phyloP scores from a whole-genome alignment of 805 yeast species.

The Wickerhamomyces queroliae region DNA sequence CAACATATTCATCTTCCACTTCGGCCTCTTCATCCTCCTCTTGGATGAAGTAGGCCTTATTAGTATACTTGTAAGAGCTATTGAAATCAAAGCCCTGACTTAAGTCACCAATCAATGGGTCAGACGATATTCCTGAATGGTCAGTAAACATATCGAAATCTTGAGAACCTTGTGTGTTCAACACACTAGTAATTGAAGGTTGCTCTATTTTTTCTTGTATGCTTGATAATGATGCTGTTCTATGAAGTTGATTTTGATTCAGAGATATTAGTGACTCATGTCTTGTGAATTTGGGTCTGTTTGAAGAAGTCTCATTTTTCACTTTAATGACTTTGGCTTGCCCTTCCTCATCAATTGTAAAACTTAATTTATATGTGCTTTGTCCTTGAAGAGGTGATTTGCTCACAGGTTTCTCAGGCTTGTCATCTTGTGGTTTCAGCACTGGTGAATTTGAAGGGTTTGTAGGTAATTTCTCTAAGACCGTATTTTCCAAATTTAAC shows the following conservation, averaged over 20 bases:
- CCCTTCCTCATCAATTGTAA: slow-evolving; percentile 21
- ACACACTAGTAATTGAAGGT: not conserved
- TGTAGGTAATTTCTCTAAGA: slow-evolving; percentile 8
- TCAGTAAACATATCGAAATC: slow-evolving; percentile 17
- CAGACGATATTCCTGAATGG: slow-evolving; percentile 16
- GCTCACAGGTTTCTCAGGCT: not conserved
- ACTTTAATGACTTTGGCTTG: slow-evolving; percentile 17
- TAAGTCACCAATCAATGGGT: slow-evolving; percentile 15
- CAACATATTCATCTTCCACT: slow-evolving; percentile 12
- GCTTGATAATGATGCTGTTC: slow-evolving; percentile 12
- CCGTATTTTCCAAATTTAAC: slow-evolving; percentile 1
- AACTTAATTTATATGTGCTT: slow-evolving; percentile 8
- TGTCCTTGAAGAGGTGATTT: not conserved
- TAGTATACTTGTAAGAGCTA: slow-evolving; percentile 2
- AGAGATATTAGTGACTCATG: slow-evolving; percentile 15
- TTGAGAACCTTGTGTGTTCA: not conserved
- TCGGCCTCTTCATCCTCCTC: slow-evolving; percentile 8
- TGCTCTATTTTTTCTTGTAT: slow-evolving; percentile 4
- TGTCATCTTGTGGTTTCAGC: slow-evolving; percentile 4
- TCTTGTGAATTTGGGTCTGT: slow-evolving; percentile 11
- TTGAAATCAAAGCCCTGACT: slow-evolving; percentile 6
- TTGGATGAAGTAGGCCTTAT: slow-evolving; percentile 2
- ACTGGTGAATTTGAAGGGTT: slow-evolving; percentile 19
- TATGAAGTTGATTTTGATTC: slow-evolving; percentile 3
- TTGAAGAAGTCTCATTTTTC: slow-evolving; percentile 4